Evolutionary conservation across 306 rosid species (phyloP), one percentile per base, ranked within the genome.

Genomic region (Prunus padus): DNA sequence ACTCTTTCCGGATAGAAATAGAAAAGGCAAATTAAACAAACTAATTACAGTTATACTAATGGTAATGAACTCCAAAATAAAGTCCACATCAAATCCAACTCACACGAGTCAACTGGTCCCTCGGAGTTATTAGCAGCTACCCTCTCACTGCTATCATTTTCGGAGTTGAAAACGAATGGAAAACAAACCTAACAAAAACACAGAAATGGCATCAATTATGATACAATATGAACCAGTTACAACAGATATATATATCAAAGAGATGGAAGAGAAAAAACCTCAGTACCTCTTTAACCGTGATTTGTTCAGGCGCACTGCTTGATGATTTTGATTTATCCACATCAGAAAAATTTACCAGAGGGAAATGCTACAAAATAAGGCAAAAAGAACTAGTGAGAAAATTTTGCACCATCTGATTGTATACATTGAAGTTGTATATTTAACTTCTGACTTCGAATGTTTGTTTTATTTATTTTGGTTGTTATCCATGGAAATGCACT

Each of bases 241-340:
- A 20, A 37, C 75, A 52, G 49, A n/a, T n/a, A 20, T 19, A 55
- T 26, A 45, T 12, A 26, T 15, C 31, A 65, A 40, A 71, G 13
- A 54, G 3, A 40, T 28, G 44, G 4, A 26, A 4, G 1, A 10
- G 3, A 5, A 33, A 52, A 57, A 70, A 46, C 12, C 66, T 45
- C 44, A 20, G 18, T 88, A 89, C 98, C 98, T 91, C 87, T 71
- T 93, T 78, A 82, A 51, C 87, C 67, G 85, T 86, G 23, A 83
- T 81, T 82, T 90, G 64, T 20, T 81, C 80, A 0, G 81, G 84
- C 5, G 81, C 45, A 65, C 54, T 64, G 46, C 75, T 76, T 4
- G 69, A 65, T 5, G 88, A 77, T 49, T 37, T 56, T 51, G 84
- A 73, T 62, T 80, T 72, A 61, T 85, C 81, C 45, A 42, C 56